Evolutionary conservation across 106 monocot species (phyloP), one percentile per base, ranked within the genome.

Genomic region (Dendrobium huoshanense): DNA sequence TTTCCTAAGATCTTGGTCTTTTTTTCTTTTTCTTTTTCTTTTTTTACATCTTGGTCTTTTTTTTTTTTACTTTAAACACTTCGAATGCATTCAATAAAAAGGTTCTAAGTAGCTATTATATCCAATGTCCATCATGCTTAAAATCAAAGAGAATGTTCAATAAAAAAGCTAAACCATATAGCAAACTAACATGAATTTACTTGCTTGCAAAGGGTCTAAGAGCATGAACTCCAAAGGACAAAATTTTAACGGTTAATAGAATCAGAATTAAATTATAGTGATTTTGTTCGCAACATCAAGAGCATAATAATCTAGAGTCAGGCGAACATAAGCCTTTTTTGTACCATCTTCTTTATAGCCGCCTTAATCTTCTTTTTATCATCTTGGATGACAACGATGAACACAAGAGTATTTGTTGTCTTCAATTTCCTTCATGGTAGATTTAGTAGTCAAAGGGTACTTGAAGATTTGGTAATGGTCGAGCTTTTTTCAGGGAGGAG

Each of bases 291-390:
- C 83, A 68, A 87, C 81, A 87, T 87, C 87, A 4, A 79, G 73
- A 31, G 84, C 82, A 79, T 84, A 76, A 72, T 84, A 84, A 64
- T 87, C 81, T 3, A 84, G 84, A 11, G 84, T 77, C 75, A 87
- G 68, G 16, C 81, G 64, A 64, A 87, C 81, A 72, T 81, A 87
- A 1, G 87, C 87, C 79, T 87, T 87, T 75, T 81, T 84, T 9
- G 73, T 87, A 9, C 84, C 87, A 85, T 85, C 54, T 81, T 81
- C 81, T 87, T 84, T 27, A 87, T 84, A 10, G 87, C 87, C 1
- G 84, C 84, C 67, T 87, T 87, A 33, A 87, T 87, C 75, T 87
- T 87, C 84, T 87, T 87, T 81, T 87, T 87, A 75, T 87, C 87
- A 0, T 84, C 87, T 67, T 84, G 84, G 74, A 87, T 78, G 67